These are phyloP conservation scores for Agaricus subrufescens DNA, from an alignment of 768 basidiomycete genomes.

Conservation along the genomic window DNA sequence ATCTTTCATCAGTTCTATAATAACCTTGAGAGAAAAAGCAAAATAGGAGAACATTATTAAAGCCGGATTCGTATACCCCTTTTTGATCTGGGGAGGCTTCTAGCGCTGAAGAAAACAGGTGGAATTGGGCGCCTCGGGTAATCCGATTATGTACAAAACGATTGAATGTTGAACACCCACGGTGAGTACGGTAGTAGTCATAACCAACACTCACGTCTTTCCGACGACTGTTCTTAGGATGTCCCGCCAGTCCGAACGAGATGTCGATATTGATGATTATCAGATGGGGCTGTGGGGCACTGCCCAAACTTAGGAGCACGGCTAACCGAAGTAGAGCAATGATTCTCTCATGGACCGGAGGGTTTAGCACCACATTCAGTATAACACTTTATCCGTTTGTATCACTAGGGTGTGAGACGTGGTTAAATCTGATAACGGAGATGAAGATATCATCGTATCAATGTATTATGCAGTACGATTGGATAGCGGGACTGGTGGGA, in stretches of 20 bases:
- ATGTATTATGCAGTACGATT: background rate
- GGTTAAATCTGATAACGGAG: background rate
- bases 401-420: conserved; percentile 8
- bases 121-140: background rate
- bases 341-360: conserved; percentile 5
- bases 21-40: too few species aligned
- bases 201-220: background rate
- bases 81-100: background rate
- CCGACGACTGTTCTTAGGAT: background rate
- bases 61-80: too few species aligned
- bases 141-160: background rate
- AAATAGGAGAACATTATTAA: too few species aligned
- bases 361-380: background rate
- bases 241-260: background rate
- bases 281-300: background rate
- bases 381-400: background rate
- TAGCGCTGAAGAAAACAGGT: background rate
- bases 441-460: background rate
- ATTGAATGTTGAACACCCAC: background rate
- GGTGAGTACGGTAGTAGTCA: background rate
- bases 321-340: background rate
- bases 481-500: background rate
- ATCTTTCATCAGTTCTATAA: too few species aligned
- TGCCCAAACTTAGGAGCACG: background rate
- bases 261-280: background rate